Percentiles rank a stretch among this genome's conserved stretches.
Conservation (phyloP, 768 basidiomycete genomes). For the Pluteus cervinus region DNA sequence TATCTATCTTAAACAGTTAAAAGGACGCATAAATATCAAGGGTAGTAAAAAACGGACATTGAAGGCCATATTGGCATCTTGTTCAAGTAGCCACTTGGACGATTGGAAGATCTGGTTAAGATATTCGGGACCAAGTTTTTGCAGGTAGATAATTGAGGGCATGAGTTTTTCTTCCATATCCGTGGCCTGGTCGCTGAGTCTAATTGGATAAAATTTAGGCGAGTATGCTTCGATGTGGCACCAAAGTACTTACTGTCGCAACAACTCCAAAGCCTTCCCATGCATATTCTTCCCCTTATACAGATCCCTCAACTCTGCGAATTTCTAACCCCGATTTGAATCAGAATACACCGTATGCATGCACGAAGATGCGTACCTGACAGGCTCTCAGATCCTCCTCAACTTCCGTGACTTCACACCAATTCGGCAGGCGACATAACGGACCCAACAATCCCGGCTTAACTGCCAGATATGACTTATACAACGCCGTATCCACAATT, state of each 20-base stretch:
- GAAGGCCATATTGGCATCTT: constrained; percentile 67
- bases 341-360: background rate
- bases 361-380: constrained; percentile 44
- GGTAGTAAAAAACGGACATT: constrained; percentile 38
- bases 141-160: constrained; percentile 86
- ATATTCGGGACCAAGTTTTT: constrained; percentile 82
- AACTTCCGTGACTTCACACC: constrained; percentile 95
- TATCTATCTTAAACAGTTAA: constrained; percentile 44
- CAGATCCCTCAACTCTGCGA: constrained; percentile 80
- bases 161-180: constrained; percentile 74
- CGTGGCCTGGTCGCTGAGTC: constrained; percentile 72
- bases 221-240: too few species aligned
- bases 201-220: constrained; percentile 22
- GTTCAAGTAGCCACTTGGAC: constrained; percentile 81
- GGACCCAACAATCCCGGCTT: constrained; percentile 78
- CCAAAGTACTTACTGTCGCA: constrained; percentile 82
- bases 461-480: constrained; percentile 85
- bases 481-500: constrained; percentile 91
- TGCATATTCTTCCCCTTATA: constrained; percentile 98
- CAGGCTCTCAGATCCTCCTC: constrained; percentile 79
- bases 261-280: constrained; percentile 71
- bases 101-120: constrained; percentile 76
- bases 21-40: background rate
- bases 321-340: constrained; percentile 55
- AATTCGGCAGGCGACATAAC: constrained; percentile 87